These are phyloP conservation scores for Scheffersomyces stambukii DNA, from an alignment of 1,139 yeast genomes.

Conservation along the genomic window DNA sequence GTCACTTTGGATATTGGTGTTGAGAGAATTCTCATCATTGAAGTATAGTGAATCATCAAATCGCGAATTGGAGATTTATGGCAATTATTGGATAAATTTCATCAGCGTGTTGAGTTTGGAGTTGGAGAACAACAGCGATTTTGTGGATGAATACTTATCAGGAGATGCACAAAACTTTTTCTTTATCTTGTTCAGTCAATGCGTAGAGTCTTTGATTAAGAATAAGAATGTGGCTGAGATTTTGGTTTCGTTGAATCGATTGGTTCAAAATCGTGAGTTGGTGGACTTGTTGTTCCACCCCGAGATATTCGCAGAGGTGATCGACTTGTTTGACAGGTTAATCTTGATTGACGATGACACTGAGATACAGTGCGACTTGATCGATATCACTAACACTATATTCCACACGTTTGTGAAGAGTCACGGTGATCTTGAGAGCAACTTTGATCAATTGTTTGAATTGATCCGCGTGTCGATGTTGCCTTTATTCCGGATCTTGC, in stretches of 20 bases:
- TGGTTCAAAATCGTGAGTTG: constrained; percentile 56
- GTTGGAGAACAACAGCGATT: constrained; percentile 46
- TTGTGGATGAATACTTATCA: constrained; percentile 36
- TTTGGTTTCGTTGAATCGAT: constrained; percentile 50
- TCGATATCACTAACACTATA: constrained; percentile 52
- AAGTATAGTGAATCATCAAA: constrained; percentile 50
- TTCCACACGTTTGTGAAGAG: constrained; percentile 30
- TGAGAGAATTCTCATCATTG: constrained; percentile 70
- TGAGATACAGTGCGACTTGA: constrained; percentile 48
- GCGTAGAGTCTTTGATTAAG: constrained; percentile 68
- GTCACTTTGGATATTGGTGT: constrained; percentile 74
- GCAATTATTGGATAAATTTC: constrained; percentile 73
- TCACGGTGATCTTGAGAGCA: constrained; percentile 38
- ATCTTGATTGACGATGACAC: constrained; percentile 55
- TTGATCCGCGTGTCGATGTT: constrained; percentile 68
- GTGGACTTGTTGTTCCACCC: constrained; percentile 62
- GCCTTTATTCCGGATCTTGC: constrained; percentile 56
- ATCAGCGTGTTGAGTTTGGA: constrained; percentile 73
- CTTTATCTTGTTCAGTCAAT: constrained; percentile 78
- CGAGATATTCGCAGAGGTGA: constrained; percentile 67
- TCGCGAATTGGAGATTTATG: constrained; percentile 54
- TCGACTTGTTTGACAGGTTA: constrained; percentile 73
- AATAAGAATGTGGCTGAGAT: constrained; percentile 40
- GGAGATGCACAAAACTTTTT: constrained; percentile 71
- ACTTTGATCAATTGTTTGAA: constrained; percentile 79